Evolutionary conservation across 768 basidiomycete genomes (phyloP), one percentile per base, ranked within the genome.

Genomic region (Udeniomyces megalosporus): DNA sequence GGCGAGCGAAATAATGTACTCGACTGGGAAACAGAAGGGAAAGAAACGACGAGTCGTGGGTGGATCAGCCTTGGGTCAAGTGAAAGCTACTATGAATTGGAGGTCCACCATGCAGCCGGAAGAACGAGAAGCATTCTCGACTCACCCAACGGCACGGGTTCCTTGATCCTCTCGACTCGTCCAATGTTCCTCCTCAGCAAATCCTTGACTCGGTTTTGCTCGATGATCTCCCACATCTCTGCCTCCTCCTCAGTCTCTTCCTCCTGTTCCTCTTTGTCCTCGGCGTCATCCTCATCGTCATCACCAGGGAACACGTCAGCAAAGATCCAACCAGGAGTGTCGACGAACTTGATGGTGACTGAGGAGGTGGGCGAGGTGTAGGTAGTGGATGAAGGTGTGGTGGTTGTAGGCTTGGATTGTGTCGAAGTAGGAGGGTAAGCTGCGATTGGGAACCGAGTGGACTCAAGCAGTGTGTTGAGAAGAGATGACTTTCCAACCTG

Each of bases 401-500:
- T 88, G 24, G 90, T 93, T 1, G 85, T 85, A 10, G 84, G 84
- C 28, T 80, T 79, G 78, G 78, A 26, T 79, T 78, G 38, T 75
- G 75, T 26, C 77, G 67, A 67, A 2, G 67, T 67, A 70, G 44
- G 78, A 71, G n/a, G 80, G 64, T 44, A 72, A 72, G 69, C 48
- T 1, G 69, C 89, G 8, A 85, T 76, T 8, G 81, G 77, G 10
- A 74, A 74, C 14, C 76, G 68, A n/a, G 58, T 24, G 29, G 58
- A 38, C 52, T 76, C 75, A 20, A 81, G 70, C 31, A 95, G 76
- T 2, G 88, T 85, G 73, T 95, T 91, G 68, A 93, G 77, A 49
- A 93, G 76, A 0, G 87, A 79, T 53, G 86, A 86, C 76, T 95
- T 93, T 15, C 91, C 91, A 14, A 79, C 77, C 86, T 88, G 46